Evolutionary conservation across 1,284 basidiomycete species (phyloP), one percentile per base, ranked within the genome.

Genomic region (Pascua sp.): DNA sequence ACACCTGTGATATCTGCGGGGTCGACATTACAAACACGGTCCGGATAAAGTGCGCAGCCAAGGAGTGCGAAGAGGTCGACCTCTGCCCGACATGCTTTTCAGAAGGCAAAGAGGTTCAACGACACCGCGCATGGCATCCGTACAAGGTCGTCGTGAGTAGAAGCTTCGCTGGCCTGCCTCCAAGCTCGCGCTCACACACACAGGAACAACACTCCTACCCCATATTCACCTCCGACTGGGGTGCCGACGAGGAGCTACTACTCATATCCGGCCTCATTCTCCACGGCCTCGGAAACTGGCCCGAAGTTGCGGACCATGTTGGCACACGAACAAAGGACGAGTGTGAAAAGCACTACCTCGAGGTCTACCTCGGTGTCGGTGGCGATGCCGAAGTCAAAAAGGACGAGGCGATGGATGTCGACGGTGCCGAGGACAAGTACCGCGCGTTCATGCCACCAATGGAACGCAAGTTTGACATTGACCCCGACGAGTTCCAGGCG

Each of bases 271-370:
- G 93, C 11, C 87, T 94, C 55, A 85, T 90, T 38, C 83, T 86
- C 40, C 90, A 93, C 69, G 95, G 95, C 1, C 78, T 98, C 18
- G 96, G 96, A 12, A 98, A 98, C 76, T 98, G 95, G 95, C 87
- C 89, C 71, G 94, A 95, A 70, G 91, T 96, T 51, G 90, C 94
- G 2, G 93, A 96, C 68, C 91, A 98, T 62, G 86, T 98, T 53
- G 95, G 96, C 8, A 96, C 93, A 7, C 83, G 94, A 53, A 90
- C 91, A 8, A 94, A 89, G 73, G 93, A 97, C 70, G 95, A 98
- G 70, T 91, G 94, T 32, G 89, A 95, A 76, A 79, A 86, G 53
- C 95, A 98, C 78, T 98, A 98, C 76, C 82, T 86, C 48, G 75
- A 83, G 45, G 85, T 90, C 38, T 98, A 94, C 71, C 83, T 97